Conservation (phyloP, 257 asterid species). For the Solanum microdontum region DNA sequence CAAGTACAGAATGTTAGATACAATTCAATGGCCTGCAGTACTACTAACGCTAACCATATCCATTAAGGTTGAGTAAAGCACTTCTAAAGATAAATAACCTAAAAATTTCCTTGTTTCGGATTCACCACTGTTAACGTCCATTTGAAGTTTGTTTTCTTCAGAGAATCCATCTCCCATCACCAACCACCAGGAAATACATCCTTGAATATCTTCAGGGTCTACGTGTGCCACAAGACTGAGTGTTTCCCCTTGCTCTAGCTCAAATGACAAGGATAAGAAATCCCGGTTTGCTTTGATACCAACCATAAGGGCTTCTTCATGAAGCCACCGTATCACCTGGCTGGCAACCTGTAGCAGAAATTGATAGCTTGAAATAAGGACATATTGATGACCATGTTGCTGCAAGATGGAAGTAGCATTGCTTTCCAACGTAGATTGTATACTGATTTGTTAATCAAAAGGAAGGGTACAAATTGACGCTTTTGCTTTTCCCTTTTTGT, state of each 20-base stretch:
- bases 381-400: neutral
- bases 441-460: neutral
- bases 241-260: constrained; percentile 74
- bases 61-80: constrained; percentile 55
- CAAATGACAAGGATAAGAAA: constrained; percentile 72
- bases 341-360: constrained; percentile 57
- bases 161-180: constrained; percentile 46
- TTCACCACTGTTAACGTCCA: constrained; percentile 33
- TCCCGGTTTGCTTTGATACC: constrained; percentile 75
- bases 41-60: constrained; percentile 71
- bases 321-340: constrained; percentile 85
- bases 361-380: neutral
- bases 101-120: constrained; percentile 58
- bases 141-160: constrained; percentile 39
- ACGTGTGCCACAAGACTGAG: constrained; percentile 68
- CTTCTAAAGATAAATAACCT: constrained; percentile 66
- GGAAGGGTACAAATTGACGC: neutral
- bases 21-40: constrained; percentile 21
- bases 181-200: constrained; percentile 98
- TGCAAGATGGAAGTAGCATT: neutral
- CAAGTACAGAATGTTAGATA: neutral
- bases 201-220: constrained; percentile 67
- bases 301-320: constrained; percentile 65
- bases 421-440: neutral
- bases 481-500: neutral